Evolutionary conservation across 768 basidiomycete genomes (phyloP), one percentile per base, ranked within the genome.

Genomic region (Suillus variegatus): DNA sequence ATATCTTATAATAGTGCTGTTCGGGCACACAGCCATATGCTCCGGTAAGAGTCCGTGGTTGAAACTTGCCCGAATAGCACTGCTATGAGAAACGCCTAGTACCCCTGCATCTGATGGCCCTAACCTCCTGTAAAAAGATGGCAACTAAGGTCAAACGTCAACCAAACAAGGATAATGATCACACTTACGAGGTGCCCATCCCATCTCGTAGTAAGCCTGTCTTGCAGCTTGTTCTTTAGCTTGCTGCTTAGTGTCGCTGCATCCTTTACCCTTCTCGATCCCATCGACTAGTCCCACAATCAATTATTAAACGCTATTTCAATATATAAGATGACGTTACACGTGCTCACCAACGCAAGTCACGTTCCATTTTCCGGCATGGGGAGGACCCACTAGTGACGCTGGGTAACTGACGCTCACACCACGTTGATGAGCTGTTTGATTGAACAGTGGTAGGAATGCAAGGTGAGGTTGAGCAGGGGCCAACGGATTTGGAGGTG

Each of bases 171-270:
- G 49, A 28, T 5, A 62, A 36, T 28, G 28, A 28, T 32, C 10
- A 51, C 32, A 75, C 77, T 57, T 56, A 82, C 81, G 79, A 56
- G 78, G 74, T 63, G 86, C 85, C 91, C 91, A 92, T 41, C 91
- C 91, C 89, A 93, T 88, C 10, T 84, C 82, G 71, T 86, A 85
- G 76, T 85, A 91, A 10, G 91, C 91, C 69, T 86, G 80, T 64
- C 85, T 82, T 20, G 91, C 91, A 0, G 91, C 91, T 64, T 89
- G 88, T 71, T 93, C 91, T 74, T 92, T 93, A 8, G 91, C 91
- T 2, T 85, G 76, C 71, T 93, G 91, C 75, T 93, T 93, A 74
- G 81, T 89, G 61, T 81, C 79, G 36, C 90, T 89, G n/a, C 73
- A 75, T 2, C 91, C 92, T 58, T 80, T 75, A 13, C 91, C 91